A percentile compares a stretch with the other conserved stretches of the same genome.
phyloP scores from a whole-genome alignment of 495 filamentous ascomycete genomes.

The Annulohypoxylon stygium region DNA sequence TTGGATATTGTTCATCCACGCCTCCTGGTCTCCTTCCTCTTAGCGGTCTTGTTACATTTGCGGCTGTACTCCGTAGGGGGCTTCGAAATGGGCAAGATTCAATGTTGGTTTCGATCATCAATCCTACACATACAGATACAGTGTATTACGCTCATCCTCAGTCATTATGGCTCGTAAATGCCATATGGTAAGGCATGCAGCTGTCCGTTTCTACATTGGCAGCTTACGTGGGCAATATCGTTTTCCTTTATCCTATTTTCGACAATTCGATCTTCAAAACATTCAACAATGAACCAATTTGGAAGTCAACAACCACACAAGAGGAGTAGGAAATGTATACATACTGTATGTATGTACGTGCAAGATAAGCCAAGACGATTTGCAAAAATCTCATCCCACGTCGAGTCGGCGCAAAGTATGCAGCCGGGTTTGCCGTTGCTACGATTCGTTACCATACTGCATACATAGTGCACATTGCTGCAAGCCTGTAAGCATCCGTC shows the following conservation, averaged over 20 bases:
- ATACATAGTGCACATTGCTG: conserved; percentile 24
- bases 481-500: conserved; percentile 45
- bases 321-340: background rate
- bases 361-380: background rate
- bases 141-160: background rate
- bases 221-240: background rate
- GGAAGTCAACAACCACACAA: background rate
- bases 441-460: conserved; percentile 36
- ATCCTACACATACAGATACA: conserved; percentile 22
- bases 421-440: conserved; percentile 39
- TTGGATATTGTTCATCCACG: conserved; percentile 28
- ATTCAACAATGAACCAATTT: background rate
- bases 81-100: conserved; percentile 25
- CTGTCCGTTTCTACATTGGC: background rate
- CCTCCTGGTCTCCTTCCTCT: conserved; percentile 23
- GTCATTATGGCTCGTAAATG: conserved; percentile 1
- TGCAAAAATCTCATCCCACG: conserved; percentile 30
- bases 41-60: conserved; percentile 37
- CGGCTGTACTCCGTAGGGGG: conserved; percentile 28
- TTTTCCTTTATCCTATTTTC: background rate
- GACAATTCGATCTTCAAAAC: background rate
- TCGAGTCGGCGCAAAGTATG: conserved; percentile 29
- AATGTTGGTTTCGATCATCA: conserved; percentile 20
- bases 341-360: background rate
- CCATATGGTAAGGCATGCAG: conserved; percentile 5